A percentile compares a stretch with the other conserved stretches of the same genome.
phyloP scores from a whole-genome alignment of 2,329 filamentous ascomycete genomes.

The Intubia oerlemansii region DNA sequence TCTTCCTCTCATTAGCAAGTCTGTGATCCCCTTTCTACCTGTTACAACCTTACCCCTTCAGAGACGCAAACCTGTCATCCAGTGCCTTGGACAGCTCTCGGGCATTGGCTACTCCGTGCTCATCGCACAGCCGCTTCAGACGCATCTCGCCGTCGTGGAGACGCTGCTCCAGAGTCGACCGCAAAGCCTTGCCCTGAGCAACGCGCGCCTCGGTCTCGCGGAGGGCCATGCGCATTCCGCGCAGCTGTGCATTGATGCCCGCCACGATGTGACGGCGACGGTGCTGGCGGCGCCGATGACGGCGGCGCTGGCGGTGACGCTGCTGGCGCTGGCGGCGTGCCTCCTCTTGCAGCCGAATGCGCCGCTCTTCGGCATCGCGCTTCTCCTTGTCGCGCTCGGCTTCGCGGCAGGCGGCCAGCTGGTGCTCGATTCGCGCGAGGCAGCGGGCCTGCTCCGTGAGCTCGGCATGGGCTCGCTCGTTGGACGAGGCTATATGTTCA shows the following conservation, averaged over 20 bases:
- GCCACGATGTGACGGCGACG: no score
- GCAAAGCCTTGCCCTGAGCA: slow-evolving; percentile 1
- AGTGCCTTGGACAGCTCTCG: slow-evolving; percentile 1
- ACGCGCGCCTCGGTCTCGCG: slow-evolving; percentile 2
- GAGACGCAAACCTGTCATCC: background rate
- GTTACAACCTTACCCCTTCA: no score
- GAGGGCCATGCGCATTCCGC: slow-evolving; percentile 4
- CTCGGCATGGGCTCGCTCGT: slow-evolving; percentile 1
- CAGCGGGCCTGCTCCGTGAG: background rate
- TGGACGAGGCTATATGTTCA: slow-evolving; percentile 1
- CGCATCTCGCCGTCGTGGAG: slow-evolving; percentile 2
- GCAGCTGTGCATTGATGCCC: slow-evolving; percentile 9
- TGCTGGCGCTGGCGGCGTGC: no score
- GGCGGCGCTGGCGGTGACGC: no score
- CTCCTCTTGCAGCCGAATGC: background rate
- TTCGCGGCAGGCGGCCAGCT: background rate
- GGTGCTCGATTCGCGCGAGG: slow-evolving; percentile 2
- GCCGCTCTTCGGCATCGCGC: background rate
- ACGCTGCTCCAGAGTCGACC: slow-evolving; percentile 2
- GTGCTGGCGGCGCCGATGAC: no score
- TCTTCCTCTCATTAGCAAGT: no score
- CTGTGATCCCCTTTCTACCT: no score
- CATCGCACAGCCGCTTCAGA: slow-evolving; percentile 2
- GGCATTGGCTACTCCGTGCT: slow-evolving; percentile 1
- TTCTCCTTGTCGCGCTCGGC: no score